These are phyloP conservation scores for Emergomyces africanus DNA, from an alignment of 2,329 filamentous ascomycete genomes.

Conservation along the genomic window DNA sequence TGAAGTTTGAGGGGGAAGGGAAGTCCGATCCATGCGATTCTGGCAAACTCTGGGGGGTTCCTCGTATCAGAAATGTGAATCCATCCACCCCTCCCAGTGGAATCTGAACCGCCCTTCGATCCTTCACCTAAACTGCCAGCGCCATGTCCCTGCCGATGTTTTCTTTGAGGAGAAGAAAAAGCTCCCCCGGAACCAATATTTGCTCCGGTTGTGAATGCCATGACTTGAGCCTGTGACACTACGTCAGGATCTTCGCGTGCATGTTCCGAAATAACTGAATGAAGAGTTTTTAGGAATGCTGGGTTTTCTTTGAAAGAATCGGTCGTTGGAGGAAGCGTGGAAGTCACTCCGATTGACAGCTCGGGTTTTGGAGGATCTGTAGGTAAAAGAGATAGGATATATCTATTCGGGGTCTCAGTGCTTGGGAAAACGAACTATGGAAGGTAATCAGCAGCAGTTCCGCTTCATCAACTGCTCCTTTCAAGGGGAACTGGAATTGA, in stretches of 20 bases:
- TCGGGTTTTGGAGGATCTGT: constrained; percentile 40
- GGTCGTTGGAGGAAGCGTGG: constrained; percentile 43
- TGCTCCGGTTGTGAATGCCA: constrained; percentile 45
- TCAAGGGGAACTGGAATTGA: background rate
- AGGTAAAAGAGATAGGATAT: constrained; percentile 45
- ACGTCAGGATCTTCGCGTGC: constrained; percentile 45
- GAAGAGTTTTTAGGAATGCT: constrained; percentile 43
- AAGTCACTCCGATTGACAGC: constrained; percentile 43
- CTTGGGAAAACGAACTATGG: constrained; percentile 22
- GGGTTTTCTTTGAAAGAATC: constrained; percentile 44
- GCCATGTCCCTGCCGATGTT: constrained; percentile 15
- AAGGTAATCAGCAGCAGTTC: background rate
- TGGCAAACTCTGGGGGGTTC: constrained; percentile 49
- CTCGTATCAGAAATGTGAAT: constrained; percentile 50
- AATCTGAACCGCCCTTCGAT: constrained; percentile 46
- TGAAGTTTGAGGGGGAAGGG: no score
- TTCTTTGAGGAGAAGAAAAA: constrained; percentile 28
- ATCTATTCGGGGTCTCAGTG: constrained; percentile 24
- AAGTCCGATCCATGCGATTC: constrained; percentile 54
- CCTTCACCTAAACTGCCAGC: constrained; percentile 31
- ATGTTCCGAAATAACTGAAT: constrained; percentile 42
- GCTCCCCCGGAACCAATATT: constrained; percentile 40
- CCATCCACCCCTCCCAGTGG: constrained; percentile 46
- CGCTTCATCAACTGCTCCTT: background rate
- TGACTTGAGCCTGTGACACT: constrained; percentile 46